These are phyloP conservation scores for Sarocladiaceae sp. DNA, from an alignment of 2,329 filamentous ascomycete genomes.

Conservation along the genomic window DNA sequence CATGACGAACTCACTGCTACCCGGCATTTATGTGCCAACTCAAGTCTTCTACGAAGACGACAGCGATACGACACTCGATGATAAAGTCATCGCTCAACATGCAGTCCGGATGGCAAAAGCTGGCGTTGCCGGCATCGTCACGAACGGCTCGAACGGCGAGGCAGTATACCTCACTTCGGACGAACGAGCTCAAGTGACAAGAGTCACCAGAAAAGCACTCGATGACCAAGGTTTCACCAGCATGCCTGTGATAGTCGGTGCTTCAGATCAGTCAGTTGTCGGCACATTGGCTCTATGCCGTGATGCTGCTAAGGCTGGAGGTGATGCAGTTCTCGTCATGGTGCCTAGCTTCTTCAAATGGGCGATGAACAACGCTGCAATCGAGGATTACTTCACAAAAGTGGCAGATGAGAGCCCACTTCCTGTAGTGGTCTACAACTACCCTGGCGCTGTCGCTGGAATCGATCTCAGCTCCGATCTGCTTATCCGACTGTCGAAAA, in stretches of 20 bases:
- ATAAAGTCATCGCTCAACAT: constrained; percentile 50
- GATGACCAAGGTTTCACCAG: constrained; percentile 58
- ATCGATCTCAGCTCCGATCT: constrained; percentile 20
- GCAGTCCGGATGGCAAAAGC: constrained; percentile 60
- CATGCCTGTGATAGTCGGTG: constrained; percentile 19
- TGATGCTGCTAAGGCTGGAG: constrained; percentile 13
- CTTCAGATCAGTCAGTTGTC: constrained; percentile 15
- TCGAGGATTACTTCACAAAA: constrained; percentile 13
- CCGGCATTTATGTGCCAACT: constrained; percentile 63
- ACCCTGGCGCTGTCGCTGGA: constrained; percentile 17
- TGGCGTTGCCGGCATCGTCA: constrained; percentile 64
- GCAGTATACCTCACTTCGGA: constrained; percentile 47
- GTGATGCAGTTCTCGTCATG: constrained; percentile 16
- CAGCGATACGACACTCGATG: constrained; percentile 58
- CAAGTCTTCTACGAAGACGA: constrained; percentile 62
- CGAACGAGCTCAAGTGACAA: constrained; percentile 14
- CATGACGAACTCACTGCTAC: constrained; percentile 32
- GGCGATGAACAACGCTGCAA: constrained; percentile 14
- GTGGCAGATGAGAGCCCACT: constrained; percentile 16
- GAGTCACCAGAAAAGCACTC: constrained; percentile 28
- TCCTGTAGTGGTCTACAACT: constrained; percentile 20
- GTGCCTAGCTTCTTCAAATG: constrained; percentile 17
- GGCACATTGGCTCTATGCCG: constrained; percentile 14
- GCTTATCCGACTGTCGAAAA: constrained; percentile 39
- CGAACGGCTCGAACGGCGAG: constrained; percentile 67